These are phyloP conservation scores for Phaeosphaeriaceae sp. DNA, from an alignment of 2,329 filamentous ascomycete species.

Conservation along the genomic window DNA sequence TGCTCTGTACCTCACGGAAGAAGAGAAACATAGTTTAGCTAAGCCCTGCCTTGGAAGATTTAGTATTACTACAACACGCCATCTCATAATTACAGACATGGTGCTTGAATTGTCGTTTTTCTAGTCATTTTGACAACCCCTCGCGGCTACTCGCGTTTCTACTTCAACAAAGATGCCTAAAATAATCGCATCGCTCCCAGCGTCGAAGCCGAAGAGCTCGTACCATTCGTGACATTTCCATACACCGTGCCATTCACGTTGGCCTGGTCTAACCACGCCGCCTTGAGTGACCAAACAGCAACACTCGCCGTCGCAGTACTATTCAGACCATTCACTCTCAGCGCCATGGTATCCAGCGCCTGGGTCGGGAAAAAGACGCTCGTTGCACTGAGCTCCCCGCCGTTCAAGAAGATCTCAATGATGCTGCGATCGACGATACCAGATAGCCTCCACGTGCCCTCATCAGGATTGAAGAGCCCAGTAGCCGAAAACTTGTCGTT, in stretches of 20 bases:
- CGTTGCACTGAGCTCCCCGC: slow-evolving; percentile 59
- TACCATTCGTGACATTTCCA: slow-evolving; percentile 41
- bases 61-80: too few species aligned
- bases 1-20: too few species aligned
- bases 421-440: slow-evolving; percentile 63
- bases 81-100: too few species aligned
- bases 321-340: slow-evolving; percentile 42
- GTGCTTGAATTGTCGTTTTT: too few species aligned
- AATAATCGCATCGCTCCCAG: background rate
- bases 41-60: too few species aligned
- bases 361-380: slow-evolving; percentile 59
- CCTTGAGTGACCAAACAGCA: slow-evolving; percentile 48
- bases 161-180: too few species aligned
- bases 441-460: slow-evolving; percentile 51
- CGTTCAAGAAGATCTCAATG: slow-evolving; percentile 63
- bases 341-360: slow-evolving; percentile 47
- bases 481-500: slow-evolving; percentile 60
- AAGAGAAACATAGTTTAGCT: too few species aligned
- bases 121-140: too few species aligned
- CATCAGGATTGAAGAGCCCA: slow-evolving; percentile 26
- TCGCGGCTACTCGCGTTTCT: too few species aligned
- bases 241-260: slow-evolving; percentile 39
- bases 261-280: slow-evolving; percentile 46
- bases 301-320: slow-evolving; percentile 48
- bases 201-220: background rate